phyloP scores from a whole-genome alignment of 768 basidiomycete genomes.

The Sporobolomyces pararoseus region DNA sequence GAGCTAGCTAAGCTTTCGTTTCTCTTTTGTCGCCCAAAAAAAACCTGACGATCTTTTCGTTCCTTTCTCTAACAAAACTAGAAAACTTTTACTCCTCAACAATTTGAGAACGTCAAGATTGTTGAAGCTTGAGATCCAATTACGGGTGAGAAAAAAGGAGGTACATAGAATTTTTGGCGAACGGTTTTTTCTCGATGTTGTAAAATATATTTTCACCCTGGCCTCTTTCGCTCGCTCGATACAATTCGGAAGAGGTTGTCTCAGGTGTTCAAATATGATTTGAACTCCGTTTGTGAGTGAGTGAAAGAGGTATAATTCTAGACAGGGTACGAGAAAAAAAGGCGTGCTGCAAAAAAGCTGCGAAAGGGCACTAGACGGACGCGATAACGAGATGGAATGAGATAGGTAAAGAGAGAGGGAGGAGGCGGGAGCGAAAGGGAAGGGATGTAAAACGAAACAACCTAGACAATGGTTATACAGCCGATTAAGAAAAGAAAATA shows the following conservation, averaged over 20 bases:
- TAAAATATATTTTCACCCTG: not conserved
- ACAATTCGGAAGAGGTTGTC: not conserved
- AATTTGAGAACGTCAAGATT: slow-evolving; percentile 40
- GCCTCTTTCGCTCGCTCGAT: not conserved
- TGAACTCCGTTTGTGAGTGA: too few relatives aligned
- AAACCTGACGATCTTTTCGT: not conserved
- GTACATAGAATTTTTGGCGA: not conserved
- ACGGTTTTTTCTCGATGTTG: not conserved
- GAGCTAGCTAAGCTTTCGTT: not conserved
- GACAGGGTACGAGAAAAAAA: too few relatives aligned
- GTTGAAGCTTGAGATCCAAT: slow-evolving; percentile 14
- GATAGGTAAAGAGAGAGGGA: not conserved
- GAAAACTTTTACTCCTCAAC: slow-evolving; percentile 45
- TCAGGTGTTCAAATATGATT: too few relatives aligned
- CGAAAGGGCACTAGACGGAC: too few relatives aligned
- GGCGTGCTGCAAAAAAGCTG: too few relatives aligned
- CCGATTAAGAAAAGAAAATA: not conserved
- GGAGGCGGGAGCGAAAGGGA: too few relatives aligned
- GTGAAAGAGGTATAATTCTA: too few relatives aligned
- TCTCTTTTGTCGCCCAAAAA: not conserved
- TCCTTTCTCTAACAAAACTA: not conserved
- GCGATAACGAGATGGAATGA: too few relatives aligned
- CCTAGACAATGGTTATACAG: slow-evolving; percentile 3
- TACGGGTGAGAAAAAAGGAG: not conserved
- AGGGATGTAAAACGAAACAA: slow-evolving; percentile 1